A percentile compares a stretch with the other conserved stretches of the same genome.
Conservation (phyloP, 1,284 basidiomycete genomes). For the Ustilago loliicola region DNA sequence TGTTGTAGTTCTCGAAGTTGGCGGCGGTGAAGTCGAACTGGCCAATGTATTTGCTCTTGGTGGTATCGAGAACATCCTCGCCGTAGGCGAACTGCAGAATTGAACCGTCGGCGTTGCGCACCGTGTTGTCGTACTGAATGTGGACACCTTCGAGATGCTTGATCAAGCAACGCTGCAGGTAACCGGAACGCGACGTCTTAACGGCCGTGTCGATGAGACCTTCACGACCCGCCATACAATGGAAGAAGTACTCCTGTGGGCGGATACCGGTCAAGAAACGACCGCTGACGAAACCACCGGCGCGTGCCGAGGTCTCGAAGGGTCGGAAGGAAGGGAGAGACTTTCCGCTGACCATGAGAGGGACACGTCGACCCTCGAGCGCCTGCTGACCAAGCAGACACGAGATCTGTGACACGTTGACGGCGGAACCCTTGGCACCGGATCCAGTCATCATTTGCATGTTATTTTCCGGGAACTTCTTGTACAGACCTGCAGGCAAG, state of each 20-base stretch:
- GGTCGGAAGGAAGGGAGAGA: constrained; percentile 96
- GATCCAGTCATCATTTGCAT: constrained; percentile 99
- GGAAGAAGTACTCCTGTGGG: constrained; percentile 99
- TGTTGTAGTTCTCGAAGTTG: constrained; percentile 85
- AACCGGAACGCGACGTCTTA: constrained; percentile 98
- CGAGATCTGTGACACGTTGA: constrained; percentile 98
- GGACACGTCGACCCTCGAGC: constrained; percentile 96
- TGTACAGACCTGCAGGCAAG: constrained; percentile 83
- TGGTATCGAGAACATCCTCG: constrained; percentile 95
- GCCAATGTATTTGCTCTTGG: constrained; percentile 77
- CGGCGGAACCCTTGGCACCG: constrained; percentile 96
- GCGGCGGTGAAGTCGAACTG: constrained; percentile 94
- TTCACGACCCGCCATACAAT: constrained; percentile 99
- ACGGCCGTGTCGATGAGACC: constrained; percentile 99
- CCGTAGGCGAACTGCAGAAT: constrained; percentile 98
- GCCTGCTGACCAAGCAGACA: constrained; percentile 97
- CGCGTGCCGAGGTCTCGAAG: constrained; percentile 96
- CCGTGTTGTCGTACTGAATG: constrained; percentile 98
- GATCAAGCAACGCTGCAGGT: constrained; percentile 97
- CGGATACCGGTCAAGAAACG: constrained; percentile 98
- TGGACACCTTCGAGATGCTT: constrained; percentile 97
- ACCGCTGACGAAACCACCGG: constrained; percentile 99
- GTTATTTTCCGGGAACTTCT: constrained; percentile 92
- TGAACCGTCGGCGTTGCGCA: constrained; percentile 92
- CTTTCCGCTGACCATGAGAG: constrained; percentile 99